Evolutionary conservation across 176 grass and related monocot genomes (phyloP).

Genomic region (Otatea glauca): DNA sequence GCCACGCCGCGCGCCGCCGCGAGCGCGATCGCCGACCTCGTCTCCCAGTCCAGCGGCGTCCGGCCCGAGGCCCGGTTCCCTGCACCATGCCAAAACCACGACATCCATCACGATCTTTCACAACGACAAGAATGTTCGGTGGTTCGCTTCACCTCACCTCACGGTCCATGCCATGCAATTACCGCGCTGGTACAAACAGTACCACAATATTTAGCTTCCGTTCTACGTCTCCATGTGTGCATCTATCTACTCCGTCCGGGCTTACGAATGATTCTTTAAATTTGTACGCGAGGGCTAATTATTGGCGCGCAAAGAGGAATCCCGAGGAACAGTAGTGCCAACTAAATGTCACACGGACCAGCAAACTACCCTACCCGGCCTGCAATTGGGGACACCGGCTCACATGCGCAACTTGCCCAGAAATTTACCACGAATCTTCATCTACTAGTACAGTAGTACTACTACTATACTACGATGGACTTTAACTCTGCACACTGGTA

Average conservation of each 20-base stretch:
- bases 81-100: conserved; percentile 28
- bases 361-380: conserved; percentile 48
- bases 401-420: conserved; percentile 41
- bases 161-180: conserved; percentile 23
- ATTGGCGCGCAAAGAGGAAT: conserved; percentile 53
- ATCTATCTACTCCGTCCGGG: conserved; percentile 14
- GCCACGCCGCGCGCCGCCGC: conserved; percentile 66
- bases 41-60: conserved; percentile 91
- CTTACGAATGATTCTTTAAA: conserved; percentile 41
- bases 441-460: background rate
- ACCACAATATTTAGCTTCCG: conserved; percentile 27
- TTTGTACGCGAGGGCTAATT: conserved; percentile 36
- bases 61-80: conserved; percentile 84
- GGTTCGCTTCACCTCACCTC: background rate
- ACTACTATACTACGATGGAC: background rate
- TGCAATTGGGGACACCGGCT: conserved; percentile 18
- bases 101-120: background rate
- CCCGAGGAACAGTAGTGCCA: conserved; percentile 51
- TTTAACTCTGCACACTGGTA: background rate
- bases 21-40: conserved; percentile 68
- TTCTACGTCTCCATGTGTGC: conserved; percentile 28
- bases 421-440: conserved; percentile 42
- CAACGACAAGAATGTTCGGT: background rate
- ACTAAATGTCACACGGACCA: conserved; percentile 51
- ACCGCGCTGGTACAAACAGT: background rate